Evolutionary conservation across 75 land plant genomes (phyloP), one percentile per base, ranked within the genome.

Genomic region (Cunninghamia lanceolata): DNA sequence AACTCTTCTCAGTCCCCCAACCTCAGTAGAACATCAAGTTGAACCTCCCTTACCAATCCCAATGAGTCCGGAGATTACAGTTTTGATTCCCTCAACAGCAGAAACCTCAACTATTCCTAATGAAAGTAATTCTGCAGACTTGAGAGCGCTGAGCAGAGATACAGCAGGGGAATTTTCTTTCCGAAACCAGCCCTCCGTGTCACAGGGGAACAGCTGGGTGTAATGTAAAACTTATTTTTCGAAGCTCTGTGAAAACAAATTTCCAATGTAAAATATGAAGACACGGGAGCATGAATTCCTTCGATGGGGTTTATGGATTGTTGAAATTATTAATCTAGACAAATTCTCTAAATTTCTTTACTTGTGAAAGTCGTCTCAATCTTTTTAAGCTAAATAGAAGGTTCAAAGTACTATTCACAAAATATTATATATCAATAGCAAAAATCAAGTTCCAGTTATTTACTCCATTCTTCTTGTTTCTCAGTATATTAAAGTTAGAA

Each of bases 101-200:
- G n/a, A 66, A 43, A 83, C 89, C 15, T 15, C 30, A 30, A 32
- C 80, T 28, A 35, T 19, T 16, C 52, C 71, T 1, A 15, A 3
- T 78, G 45, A 50, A 19, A 34, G 35, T 45, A 11, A 16, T 14
- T 34, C 40, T 9, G 75, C 66, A 45, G 80, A 35, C 35, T 15
- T 30, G 28, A 86, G 52, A 43, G 15, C 28, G 35, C 59, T 85
- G 3, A 86, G 76, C 35, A 85, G 91, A 75, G 94, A 89, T 73
- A 88, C 92, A 7, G 94, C 94, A 15, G 94, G 94, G 54, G 94
- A 93, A n/a, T 63, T 77, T 9, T 93, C 94, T 28, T 93, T 93
- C 81, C 85, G 94, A 54, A 88, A 88, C 79, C 87, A 85, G 38
- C 83, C 87, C 38, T 89, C 86, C 79, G 13, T 86, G 45, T 73